A percentile compares a stretch with the other conserved stretches of the same genome.
Conservation (phyloP, 345 rosid genomes). For the Turnera subulata region DNA sequence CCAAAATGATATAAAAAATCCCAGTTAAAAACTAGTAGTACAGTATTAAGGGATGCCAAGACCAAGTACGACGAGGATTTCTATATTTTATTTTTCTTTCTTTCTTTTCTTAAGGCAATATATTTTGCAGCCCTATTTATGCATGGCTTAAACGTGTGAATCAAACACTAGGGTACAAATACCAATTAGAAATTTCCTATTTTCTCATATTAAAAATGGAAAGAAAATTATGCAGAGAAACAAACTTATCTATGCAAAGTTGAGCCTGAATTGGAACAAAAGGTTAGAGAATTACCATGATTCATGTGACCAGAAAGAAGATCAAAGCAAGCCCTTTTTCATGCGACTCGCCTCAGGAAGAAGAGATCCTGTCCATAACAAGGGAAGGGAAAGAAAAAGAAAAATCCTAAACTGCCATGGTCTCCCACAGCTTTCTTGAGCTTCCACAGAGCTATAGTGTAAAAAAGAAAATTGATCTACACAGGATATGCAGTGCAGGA, state of each 20-base stretch:
- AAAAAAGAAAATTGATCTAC: neutral
- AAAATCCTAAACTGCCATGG: constrained; percentile 53
- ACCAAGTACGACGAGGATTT: neutral
- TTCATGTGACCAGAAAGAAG: neutral
- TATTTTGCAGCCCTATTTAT: neutral
- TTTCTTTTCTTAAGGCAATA: neutral
- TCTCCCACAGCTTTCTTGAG: constrained; percentile 92
- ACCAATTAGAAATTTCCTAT: too few species aligned
- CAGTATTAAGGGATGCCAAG: neutral
- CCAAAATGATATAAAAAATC: too few species aligned
- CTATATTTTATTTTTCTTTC: too few species aligned
- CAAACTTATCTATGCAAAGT: neutral
- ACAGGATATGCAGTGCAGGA: constrained; percentile 3
- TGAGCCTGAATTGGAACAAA: constrained; percentile 5
- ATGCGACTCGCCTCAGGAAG: neutral
- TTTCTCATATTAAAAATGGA: neutral
- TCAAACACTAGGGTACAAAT: too few species aligned
- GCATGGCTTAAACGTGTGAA: constrained; percentile 16
- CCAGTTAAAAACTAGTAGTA: too few species aligned
- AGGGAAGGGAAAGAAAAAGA: neutral
- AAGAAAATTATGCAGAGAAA: neutral
- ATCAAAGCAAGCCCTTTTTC: constrained; percentile 1
- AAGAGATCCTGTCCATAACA: constrained; percentile 6
- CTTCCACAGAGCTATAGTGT: constrained; percentile 22
- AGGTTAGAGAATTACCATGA: constrained; percentile 19